Evolutionary conservation across 352 stramenopile species (phyloP), one percentile per base, ranked within the genome.

Genomic region (Aphanomyces invadans): DNA sequence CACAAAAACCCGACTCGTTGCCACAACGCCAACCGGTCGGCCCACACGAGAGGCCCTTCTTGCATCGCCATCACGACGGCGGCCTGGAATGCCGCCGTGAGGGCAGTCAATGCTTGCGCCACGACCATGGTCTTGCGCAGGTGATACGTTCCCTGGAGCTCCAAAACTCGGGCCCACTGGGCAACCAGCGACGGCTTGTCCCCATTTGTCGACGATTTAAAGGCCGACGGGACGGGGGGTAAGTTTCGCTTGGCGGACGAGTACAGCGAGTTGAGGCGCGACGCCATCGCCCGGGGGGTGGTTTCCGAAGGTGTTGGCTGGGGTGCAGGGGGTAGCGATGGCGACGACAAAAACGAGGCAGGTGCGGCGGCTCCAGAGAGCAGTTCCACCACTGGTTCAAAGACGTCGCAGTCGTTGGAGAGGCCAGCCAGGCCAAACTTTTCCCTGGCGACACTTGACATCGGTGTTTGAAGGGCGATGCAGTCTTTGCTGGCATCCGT

Each of bases 51-150:
- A 1, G 26, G 26, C 12, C 51, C n/a, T 19, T 39, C 4, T 19
- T 61, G 36, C 23, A 61, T 2, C 28, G 28, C 21, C 15, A 61
- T 45, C 5, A 28, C 19, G 31, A 57, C 11, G 10, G 25, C 15
- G 21, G 19, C n/a, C 29, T 57, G 49, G 29, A 61, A 61, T 31
- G 53, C 29, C 28, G 53, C 26, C 17, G 31, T 28, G n/a, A 61
- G 19, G 12, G 53, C 28, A 11, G 53, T 45, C 10, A 61, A 25
- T 9, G 53, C 53, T 25, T 61, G 53, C 53, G 53, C 53, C 53
- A 61, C 31, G 10, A 61, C 53, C n/a, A 61, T 46, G 4, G 53
- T 29, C 19, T 45, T 45, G 31, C 53, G 53, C 4, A 61, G 33
- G 5, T 57, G 49, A 31, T 45, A 45, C 29, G 29, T 25, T 15